These are phyloP conservation scores for Termitomyces sp. DNA, from an alignment of 768 basidiomycete species.

Conservation along the genomic window DNA sequence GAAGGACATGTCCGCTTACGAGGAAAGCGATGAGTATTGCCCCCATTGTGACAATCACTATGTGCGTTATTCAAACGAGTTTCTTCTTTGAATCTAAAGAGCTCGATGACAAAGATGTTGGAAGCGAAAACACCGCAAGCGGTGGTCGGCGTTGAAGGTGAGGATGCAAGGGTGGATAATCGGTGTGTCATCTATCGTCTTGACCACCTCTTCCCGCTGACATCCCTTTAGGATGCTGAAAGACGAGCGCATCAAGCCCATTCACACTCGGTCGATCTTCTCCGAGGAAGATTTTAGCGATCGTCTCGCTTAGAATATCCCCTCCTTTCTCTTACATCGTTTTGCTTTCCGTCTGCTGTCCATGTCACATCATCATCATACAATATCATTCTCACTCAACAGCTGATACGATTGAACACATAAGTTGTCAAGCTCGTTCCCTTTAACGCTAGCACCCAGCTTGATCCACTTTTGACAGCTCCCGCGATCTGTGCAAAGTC, in stretches of 20 bases:
- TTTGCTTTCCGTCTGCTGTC: constrained; percentile 5
- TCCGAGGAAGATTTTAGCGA: constrained; percentile 14
- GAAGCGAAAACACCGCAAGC: constrained; percentile 90
- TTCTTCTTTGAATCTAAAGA: background rate
- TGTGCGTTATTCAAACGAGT: constrained; percentile 42
- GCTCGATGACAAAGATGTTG: constrained; percentile 53
- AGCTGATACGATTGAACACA: constrained; percentile 22
- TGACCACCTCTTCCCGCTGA: background rate
- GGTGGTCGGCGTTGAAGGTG: constrained; percentile 81
- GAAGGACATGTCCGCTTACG: constrained; percentile 88
- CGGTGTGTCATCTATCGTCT: constrained; percentile 44
- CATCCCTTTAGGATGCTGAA: constrained; percentile 66
- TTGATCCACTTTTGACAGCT: constrained; percentile 17
- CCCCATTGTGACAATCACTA: constrained; percentile 99
- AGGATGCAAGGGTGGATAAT: constrained; percentile 83
- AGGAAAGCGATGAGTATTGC: constrained; percentile 97
- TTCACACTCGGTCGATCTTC: constrained; percentile 36
- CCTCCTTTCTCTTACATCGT: background rate
- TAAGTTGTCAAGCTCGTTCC: constrained; percentile 30
- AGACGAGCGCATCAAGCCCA: constrained; percentile 70
- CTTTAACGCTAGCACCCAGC: constrained; percentile 24
- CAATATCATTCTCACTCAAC: constrained; percentile 11
- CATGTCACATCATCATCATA: background rate
- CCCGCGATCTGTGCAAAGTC: constrained; percentile 25
- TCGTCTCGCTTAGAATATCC: constrained; percentile 9